Evolutionary conservation across 2,329 filamentous ascomycete species (phyloP).

Genomic region (Zasmidium angulare): DNA sequence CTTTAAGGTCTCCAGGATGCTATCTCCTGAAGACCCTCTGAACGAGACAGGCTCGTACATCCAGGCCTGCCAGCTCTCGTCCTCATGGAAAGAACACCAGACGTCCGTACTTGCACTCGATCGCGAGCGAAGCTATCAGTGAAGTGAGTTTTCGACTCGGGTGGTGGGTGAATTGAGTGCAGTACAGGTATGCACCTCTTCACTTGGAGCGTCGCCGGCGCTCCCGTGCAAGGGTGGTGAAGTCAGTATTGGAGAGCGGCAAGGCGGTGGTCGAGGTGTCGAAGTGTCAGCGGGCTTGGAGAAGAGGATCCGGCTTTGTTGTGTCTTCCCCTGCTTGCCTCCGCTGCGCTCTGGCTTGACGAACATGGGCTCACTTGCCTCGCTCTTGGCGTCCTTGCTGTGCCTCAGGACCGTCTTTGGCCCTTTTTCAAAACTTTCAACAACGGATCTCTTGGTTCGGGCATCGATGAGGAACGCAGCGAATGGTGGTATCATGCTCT

Average conservation of each 20-base stretch:
- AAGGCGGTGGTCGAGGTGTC: neutral
- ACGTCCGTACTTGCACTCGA: neutral
- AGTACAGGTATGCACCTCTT: neutral
- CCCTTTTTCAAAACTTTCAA: too few relatives aligned
- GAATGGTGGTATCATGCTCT: slow-evolving; percentile 75
- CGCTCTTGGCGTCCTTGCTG: too few relatives aligned
- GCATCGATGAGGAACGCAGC: too few relatives aligned
- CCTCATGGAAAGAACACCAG: too few relatives aligned
- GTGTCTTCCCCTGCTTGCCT: too few relatives aligned
- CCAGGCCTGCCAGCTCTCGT: too few relatives aligned
- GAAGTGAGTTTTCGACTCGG: neutral
- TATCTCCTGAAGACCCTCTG: slow-evolving; percentile 71
- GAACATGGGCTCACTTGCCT: too few relatives aligned
- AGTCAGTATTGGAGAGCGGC: neutral
- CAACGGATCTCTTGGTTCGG: too few relatives aligned
- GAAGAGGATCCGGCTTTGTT: neutral
- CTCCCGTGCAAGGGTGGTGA: neutral
- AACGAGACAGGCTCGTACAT: slow-evolving; percentile 83
- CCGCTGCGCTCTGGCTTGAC: too few relatives aligned
- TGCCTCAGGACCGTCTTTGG: too few relatives aligned
- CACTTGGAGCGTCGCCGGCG: neutral
- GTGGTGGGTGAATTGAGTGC: neutral
- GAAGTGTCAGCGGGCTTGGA: too few relatives aligned
- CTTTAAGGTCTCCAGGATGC: slow-evolving; percentile 74
- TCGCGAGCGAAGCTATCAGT: neutral